Conservation (phyloP, 768 basidiomycete species). For the Chlorophyllum brunneum region DNA sequence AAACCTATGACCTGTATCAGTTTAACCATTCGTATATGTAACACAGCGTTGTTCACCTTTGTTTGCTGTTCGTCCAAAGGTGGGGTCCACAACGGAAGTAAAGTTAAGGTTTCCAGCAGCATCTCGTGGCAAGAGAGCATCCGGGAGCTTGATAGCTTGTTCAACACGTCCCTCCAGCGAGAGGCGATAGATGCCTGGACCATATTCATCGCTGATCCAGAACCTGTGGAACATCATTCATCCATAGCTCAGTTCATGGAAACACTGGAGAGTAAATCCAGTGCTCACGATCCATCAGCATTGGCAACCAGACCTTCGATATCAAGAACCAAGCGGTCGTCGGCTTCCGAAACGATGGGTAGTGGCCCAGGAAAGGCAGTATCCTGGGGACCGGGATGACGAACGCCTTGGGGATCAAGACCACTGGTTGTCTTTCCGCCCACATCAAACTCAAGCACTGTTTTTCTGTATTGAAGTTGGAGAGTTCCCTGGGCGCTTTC, state of each 20-base stretch:
- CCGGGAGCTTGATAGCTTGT: conserved; percentile 54
- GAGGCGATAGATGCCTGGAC: conserved; percentile 60
- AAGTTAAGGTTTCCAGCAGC: conserved; percentile 46
- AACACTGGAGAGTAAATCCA: not conserved
- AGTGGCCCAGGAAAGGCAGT: conserved; percentile 34
- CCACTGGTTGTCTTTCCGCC: conserved; percentile 46
- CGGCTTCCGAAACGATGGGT: conserved; percentile 38
- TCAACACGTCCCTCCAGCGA: conserved; percentile 42
- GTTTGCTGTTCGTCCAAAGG: conserved; percentile 51
- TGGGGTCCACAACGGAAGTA: conserved; percentile 42
- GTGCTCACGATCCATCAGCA: conserved; percentile 52
- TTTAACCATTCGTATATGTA: not conserved
- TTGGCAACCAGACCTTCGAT: conserved; percentile 57
- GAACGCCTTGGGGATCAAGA: conserved; percentile 47
- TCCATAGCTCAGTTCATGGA: not conserved
- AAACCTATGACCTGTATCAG: conserved; percentile 41
- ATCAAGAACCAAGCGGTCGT: conserved; percentile 50
- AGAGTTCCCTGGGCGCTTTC: conserved; percentile 48
- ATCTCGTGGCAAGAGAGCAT: conserved; percentile 48
- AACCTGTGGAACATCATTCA: no score
- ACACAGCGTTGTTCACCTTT: conserved; percentile 34
- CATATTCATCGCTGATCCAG: conserved; percentile 71
- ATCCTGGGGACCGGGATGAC: conserved; percentile 32
- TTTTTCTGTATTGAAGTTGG: conserved; percentile 43
- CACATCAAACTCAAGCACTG: conserved; percentile 47